phyloP scores from a whole-genome alignment of 495 filamentous ascomycete species.

The Hyphodiscus hymeniophilus region DNA sequence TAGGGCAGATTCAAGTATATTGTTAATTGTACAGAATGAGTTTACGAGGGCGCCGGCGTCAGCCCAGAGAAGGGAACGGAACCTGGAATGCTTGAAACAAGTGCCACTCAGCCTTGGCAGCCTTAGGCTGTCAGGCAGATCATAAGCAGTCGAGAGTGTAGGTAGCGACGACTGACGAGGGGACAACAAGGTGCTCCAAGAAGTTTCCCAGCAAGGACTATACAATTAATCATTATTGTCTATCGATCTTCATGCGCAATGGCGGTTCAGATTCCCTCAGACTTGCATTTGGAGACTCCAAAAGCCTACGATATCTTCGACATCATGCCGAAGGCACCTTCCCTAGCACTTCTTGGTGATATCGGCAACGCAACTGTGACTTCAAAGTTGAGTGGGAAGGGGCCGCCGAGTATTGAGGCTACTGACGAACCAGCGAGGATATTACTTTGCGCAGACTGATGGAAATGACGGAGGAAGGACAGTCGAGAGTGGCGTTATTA shows the following conservation, averaged over 20 bases:
- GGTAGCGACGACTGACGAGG: background rate
- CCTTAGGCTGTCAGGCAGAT: too few species aligned
- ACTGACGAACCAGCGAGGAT: slow-evolving; percentile 27
- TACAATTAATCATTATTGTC: slow-evolving; percentile 8
- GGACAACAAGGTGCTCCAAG: background rate
- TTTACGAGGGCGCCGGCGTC: too few species aligned
- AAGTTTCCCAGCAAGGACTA: slow-evolving; percentile 9
- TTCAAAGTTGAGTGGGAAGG: slow-evolving; percentile 21
- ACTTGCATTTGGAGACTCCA: slow-evolving; percentile 45
- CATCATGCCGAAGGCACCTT: slow-evolving; percentile 35
- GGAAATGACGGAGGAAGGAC: slow-evolving; percentile 9
- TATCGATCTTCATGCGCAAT: slow-evolving; percentile 6
- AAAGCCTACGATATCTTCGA: slow-evolving; percentile 39
- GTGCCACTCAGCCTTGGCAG: too few species aligned
- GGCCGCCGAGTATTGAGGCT: slow-evolving; percentile 6
- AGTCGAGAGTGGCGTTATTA: background rate
- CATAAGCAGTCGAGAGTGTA: background rate
- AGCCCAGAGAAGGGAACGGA: too few species aligned
- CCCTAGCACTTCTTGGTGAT: slow-evolving; percentile 49
- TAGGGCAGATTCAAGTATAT: too few species aligned
- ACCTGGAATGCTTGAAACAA: too few species aligned
- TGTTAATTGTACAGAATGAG: too few species aligned
- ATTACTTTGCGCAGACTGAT: slow-evolving; percentile 17
- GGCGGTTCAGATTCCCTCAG: slow-evolving; percentile 46
- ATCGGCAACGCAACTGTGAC: slow-evolving; percentile 41